Evolutionary conservation across 768 basidiomycete genomes (phyloP).

Genomic region (Nidularia sp.): DNA sequence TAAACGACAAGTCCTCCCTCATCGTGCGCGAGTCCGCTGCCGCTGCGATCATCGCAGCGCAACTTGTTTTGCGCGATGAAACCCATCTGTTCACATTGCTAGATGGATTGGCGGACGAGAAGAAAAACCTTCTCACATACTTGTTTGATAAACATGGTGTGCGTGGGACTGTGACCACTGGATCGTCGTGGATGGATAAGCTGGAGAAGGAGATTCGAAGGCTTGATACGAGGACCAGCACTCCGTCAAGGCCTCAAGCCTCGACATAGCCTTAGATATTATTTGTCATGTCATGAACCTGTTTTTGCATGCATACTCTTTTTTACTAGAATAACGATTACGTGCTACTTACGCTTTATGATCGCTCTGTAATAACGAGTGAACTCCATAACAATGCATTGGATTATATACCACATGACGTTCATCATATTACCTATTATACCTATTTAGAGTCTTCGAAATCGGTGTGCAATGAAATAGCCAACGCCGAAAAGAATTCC

Average conservation of each 20-base stretch:
- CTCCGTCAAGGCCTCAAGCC: conserved; percentile 45
- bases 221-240: conserved; percentile 75
- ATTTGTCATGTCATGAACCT: neutral
- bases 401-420: too few relatives aligned
- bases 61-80: conserved; percentile 79
- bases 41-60: conserved; percentile 78
- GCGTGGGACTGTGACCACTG: conserved; percentile 39
- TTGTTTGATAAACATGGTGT: conserved; percentile 86
- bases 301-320: too few relatives aligned
- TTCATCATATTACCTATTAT: neutral
- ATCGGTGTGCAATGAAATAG: conserved; percentile 43
- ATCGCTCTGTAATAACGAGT: too few relatives aligned
- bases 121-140: conserved; percentile 87
- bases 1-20: conserved; percentile 70
- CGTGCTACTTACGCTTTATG: too few relatives aligned
- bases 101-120: conserved; percentile 81
- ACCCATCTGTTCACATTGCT: conserved; percentile 77
- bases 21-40: conserved; percentile 83
- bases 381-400: too few relatives aligned
- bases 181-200: conserved; percentile 56
- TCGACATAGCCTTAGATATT: conserved; percentile 1
- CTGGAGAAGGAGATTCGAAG: conserved; percentile 79
- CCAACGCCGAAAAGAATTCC: conserved; percentile 59
- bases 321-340: too few relatives aligned
- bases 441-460: conserved; percentile 10